phyloP scores from a whole-genome alignment of 148 eudicot genomes.

The Rhododendron simsii region DNA sequence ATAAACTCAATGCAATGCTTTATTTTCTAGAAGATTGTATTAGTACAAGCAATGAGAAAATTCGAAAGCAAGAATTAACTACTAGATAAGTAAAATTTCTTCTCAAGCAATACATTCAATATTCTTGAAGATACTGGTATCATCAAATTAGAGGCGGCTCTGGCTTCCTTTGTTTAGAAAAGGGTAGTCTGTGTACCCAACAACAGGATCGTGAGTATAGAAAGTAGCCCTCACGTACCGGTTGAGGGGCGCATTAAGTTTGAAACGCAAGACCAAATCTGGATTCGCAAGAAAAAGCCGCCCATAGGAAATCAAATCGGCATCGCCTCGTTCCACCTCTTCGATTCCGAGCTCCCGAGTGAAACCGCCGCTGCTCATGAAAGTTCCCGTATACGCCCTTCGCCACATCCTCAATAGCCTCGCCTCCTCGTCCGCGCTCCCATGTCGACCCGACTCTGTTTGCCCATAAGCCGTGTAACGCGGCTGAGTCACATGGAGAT shows the following conservation, averaged over 20 bases:
- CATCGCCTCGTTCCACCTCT: constrained; percentile 62
- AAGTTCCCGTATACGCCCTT: constrained; percentile 50
- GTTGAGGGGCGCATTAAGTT: constrained; percentile 53
- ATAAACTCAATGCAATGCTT: background rate
- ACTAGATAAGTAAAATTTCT: background rate
- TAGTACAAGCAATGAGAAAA: background rate
- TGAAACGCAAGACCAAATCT: constrained; percentile 68
- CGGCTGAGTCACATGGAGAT: constrained; percentile 75
- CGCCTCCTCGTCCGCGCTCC: constrained; percentile 51
- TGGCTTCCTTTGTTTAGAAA: constrained; percentile 26
- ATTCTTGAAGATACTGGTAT: background rate
- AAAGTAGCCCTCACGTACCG: constrained; percentile 60
- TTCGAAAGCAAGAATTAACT: background rate
- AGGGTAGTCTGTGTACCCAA: constrained; percentile 87
- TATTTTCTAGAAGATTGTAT: background rate
- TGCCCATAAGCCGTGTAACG: constrained; percentile 66
- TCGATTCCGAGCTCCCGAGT: constrained; percentile 56
- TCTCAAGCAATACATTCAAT: background rate
- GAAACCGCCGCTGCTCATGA: constrained; percentile 73
- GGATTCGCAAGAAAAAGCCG: constrained; percentile 70
- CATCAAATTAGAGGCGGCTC: constrained; percentile 4
- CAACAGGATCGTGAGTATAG: constrained; percentile 68
- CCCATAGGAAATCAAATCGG: constrained; percentile 78
- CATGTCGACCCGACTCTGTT: constrained; percentile 52
- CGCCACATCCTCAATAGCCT: constrained; percentile 43